Evolutionary conservation across 2,329 filamentous ascomycete species (phyloP), one percentile per base, ranked within the genome.

Genomic region (Paraphoma chrysanthemicola): DNA sequence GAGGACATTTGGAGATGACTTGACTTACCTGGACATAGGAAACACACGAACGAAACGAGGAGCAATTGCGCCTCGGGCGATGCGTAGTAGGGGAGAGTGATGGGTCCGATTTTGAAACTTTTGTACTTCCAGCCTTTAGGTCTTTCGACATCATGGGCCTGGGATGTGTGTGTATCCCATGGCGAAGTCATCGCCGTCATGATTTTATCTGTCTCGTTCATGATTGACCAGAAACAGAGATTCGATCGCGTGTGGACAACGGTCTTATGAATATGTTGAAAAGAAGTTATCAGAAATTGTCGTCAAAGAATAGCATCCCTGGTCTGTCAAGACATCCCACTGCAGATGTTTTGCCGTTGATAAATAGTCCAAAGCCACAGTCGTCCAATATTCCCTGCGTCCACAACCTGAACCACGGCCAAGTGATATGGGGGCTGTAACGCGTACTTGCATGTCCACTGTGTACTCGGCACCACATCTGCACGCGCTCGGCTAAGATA

Each of bases 11-110:
- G 23, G 23, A 23, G 23, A 23, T 23, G 23, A 23, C 2, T 23
- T 23, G 17, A 16, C 60, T 53, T 61, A 67, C 66, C 79, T 52
- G 80, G 79, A 61, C 80, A 82, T 46, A 82, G 57, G 69, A 82
- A 82, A 69, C 80, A 82, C 16, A 82, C 79, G 46, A 81, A 79
- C 16, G 79, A 77, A 10, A 82, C 80, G 49, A 82, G 65, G 16
- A 79, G 59, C 44, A 82, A 66, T 64, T 82, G 80, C 28, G 73
- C 66, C 53, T 77, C 70, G n/a, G 80, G 80, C 39, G 77, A 79
- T 44, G 80, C 80, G 67, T 80, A 82, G 67, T 72, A 79, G 42
- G 80, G 78, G 39, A 81, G 53, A 6, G 54, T 75, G 55, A 78
- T 39, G 14, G 73, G 67, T 12, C 78, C 77, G 48, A 81, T 60